Evolutionary conservation across 805 yeast genomes (phyloP).

Genomic region (Candida succiphila): DNA sequence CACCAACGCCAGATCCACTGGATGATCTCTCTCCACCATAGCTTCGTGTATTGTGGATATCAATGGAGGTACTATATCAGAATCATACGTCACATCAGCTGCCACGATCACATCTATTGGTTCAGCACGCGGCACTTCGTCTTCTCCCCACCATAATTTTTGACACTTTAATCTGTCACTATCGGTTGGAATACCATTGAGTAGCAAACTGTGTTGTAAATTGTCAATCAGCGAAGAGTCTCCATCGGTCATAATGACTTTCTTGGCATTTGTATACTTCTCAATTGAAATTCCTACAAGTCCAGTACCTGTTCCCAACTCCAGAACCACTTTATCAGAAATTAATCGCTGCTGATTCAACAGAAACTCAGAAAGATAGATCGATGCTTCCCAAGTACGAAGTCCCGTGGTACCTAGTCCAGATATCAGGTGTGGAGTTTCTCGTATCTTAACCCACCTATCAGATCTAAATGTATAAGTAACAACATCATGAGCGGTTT

Average conservation of each 20-base stretch:
- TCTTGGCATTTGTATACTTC: constrained; percentile 12
- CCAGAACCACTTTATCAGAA: constrained; percentile 33
- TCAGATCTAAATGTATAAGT: constrained; percentile 21
- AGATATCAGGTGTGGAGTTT: constrained; percentile 54
- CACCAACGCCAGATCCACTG: constrained; percentile 24
- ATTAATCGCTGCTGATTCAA: background rate
- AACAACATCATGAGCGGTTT: constrained; percentile 29
- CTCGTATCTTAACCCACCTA: constrained; percentile 30
- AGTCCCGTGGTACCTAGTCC: constrained; percentile 82
- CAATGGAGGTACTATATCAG: constrained; percentile 44
- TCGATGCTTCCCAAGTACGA: constrained; percentile 91
- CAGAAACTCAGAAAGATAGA: constrained; percentile 36
- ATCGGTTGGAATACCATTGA: constrained; percentile 26
- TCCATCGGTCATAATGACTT: constrained; percentile 56
- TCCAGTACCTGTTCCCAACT: constrained; percentile 89
- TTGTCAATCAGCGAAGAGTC: constrained; percentile 44
- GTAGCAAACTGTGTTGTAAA: constrained; percentile 30
- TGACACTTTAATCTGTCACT: constrained; percentile 17
- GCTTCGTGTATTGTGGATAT: constrained; percentile 36
- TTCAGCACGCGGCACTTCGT: constrained; percentile 23
- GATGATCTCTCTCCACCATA: constrained; percentile 16
- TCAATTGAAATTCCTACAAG: constrained; percentile 47
- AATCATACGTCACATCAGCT: constrained; percentile 86
- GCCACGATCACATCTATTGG: constrained; percentile 50
- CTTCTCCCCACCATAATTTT: constrained; percentile 52